A percentile compares a stretch with the other conserved stretches of the same genome.
Conservation (phyloP, 176 grass and related monocot genomes). For the Ensete ventricosum region DNA sequence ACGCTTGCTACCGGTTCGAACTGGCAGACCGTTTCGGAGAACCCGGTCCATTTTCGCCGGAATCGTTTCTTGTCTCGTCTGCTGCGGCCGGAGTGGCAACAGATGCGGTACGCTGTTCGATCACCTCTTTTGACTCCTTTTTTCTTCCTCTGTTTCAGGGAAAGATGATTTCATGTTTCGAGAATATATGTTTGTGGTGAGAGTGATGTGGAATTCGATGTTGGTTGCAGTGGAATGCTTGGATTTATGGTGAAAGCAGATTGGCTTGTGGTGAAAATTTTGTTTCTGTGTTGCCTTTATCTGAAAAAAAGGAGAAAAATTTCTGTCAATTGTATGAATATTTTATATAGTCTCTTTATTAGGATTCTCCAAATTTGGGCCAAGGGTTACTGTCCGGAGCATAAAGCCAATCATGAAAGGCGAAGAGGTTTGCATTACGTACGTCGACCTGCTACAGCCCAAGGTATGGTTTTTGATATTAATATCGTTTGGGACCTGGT, state of each 20-base stretch:
- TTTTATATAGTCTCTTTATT: constrained; percentile 4
- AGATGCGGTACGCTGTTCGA: constrained; percentile 28
- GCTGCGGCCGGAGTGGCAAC: constrained; percentile 23
- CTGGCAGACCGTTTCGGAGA: constrained; percentile 16
- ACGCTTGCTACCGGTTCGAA: constrained; percentile 55
- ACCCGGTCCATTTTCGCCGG: constrained; percentile 9
- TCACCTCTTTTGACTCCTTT: background rate
- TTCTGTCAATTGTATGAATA: constrained; percentile 2
- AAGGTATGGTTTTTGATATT: constrained; percentile 34
- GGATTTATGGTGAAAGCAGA: constrained; percentile 22
- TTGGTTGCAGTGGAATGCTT: constrained; percentile 49
- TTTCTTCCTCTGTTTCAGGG: background rate
- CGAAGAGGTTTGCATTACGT: constrained; percentile 75
- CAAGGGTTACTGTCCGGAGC: constrained; percentile 64
- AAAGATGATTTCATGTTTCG: constrained; percentile 1
- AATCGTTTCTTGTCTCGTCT: constrained; percentile 29
- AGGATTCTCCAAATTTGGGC: constrained; percentile 49
- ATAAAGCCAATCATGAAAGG: constrained; percentile 57
- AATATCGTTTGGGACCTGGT: background rate
- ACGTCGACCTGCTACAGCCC: constrained; percentile 68
- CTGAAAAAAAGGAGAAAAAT: constrained; percentile 8
- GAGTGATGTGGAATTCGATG: constrained; percentile 7
- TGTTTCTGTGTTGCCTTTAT: constrained; percentile 2
- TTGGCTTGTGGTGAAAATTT: constrained; percentile 33
- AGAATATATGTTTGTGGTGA: constrained; percentile 10